Evolutionary conservation across 2,329 filamentous ascomycete species (phyloP).

Genomic region (Epicoccum sorghinum): DNA sequence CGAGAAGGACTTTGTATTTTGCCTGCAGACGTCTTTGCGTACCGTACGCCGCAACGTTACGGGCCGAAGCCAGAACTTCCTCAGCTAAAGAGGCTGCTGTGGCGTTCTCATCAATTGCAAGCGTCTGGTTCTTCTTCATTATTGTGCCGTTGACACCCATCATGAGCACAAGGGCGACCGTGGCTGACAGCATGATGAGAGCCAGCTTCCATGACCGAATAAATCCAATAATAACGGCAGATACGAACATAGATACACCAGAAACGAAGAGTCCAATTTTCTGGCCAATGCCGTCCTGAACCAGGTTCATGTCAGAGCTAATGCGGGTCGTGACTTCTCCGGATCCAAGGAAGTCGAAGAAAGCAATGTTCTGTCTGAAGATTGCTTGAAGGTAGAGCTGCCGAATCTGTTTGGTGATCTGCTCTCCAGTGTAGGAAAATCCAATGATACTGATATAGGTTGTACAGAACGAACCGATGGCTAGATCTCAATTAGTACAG

Average conservation of each 20-base stretch:
- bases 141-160: slow-evolving; percentile 78
- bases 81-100: slow-evolving; percentile 87
- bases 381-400: slow-evolving; percentile 69
- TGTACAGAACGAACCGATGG: slow-evolving; percentile 64
- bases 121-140: slow-evolving; percentile 75
- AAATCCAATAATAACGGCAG: slow-evolving; percentile 91
- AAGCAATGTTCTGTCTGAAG: slow-evolving; percentile 51
- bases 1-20: slow-evolving; percentile 80
- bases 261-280: slow-evolving; percentile 46
- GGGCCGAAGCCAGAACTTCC: slow-evolving; percentile 91
- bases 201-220: slow-evolving; percentile 93
- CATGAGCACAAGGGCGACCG: slow-evolving; percentile 75
- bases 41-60: slow-evolving; percentile 90
- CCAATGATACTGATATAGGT: slow-evolving; percentile 77
- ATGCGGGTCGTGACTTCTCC: slow-evolving; percentile 96
- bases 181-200: slow-evolving; percentile 81
- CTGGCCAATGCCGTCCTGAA: slow-evolving; percentile 81
- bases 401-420: slow-evolving; percentile 53
- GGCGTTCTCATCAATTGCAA: slow-evolving; percentile 79
- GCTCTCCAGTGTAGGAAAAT: slow-evolving; percentile 73
- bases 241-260: slow-evolving; percentile 65
- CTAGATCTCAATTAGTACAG: slow-evolving; percentile 17
- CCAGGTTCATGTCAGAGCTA: slow-evolving; percentile 89
- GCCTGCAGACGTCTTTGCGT: slow-evolving; percentile 90
- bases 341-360: slow-evolving; percentile 82